These are phyloP conservation scores for Debaryomyces nepalensis DNA, from an alignment of 1,139 yeast species.

Conservation along the genomic window DNA sequence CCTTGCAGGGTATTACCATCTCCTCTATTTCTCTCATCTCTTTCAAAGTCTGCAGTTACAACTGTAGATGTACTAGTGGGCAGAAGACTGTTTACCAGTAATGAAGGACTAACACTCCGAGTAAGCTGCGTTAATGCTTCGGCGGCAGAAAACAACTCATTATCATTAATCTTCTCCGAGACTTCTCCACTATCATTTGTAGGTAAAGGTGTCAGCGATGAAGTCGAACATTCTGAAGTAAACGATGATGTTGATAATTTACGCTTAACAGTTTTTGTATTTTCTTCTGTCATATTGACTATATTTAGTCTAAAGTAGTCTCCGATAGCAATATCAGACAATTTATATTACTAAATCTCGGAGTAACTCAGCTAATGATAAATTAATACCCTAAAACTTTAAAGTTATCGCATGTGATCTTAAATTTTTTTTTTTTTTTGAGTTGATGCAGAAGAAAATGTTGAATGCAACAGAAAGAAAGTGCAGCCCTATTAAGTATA, in stretches of 20 bases:
- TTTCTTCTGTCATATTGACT: constrained; percentile 6
- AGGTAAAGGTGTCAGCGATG: constrained; percentile 14
- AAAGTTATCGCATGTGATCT: too few relatives aligned
- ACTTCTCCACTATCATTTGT: constrained; percentile 7
- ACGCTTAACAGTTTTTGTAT: constrained; percentile 7
- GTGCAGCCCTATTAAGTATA: too few relatives aligned
- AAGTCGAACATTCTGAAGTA: constrained; percentile 2
- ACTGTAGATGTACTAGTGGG: constrained; percentile 4
- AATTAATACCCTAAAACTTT: too few relatives aligned
- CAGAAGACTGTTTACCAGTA: constrained; percentile 4
- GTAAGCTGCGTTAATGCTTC: constrained; percentile 47
- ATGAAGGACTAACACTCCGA: constrained; percentile 19
- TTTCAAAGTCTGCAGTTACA: not conserved
- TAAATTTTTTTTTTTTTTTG: too few relatives aligned
- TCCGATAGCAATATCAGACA: too few relatives aligned
- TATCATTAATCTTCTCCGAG: constrained; percentile 19
- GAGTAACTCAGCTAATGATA: too few relatives aligned
- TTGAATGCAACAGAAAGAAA: too few relatives aligned
- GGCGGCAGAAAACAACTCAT: constrained; percentile 45
- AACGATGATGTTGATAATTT: constrained; percentile 8
- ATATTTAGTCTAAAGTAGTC: too few relatives aligned
- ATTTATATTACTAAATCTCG: too few relatives aligned
- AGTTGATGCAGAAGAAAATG: too few relatives aligned
- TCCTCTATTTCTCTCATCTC: not conserved
- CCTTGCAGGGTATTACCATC: constrained; percentile 11